Conservation (phyloP, 139 green algal genomes). For the Picochlorum sp. region DNA sequence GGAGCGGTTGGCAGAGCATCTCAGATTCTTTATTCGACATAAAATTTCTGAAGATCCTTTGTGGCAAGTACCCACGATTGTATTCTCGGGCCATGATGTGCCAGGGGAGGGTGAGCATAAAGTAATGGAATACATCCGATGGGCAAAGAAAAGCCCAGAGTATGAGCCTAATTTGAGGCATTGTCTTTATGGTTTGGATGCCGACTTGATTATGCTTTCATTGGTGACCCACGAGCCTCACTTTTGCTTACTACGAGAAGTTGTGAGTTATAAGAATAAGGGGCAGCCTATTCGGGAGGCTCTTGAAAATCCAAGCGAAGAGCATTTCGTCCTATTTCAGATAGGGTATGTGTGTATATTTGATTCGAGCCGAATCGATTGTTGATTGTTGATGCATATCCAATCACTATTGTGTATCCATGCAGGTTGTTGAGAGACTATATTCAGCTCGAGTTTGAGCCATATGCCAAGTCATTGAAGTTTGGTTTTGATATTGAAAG, state of each 20-base stretch:
- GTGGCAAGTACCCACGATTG: slow-evolving; percentile 69
- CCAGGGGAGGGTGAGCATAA: slow-evolving; percentile 96
- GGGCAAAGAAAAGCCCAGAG: slow-evolving; percentile 27
- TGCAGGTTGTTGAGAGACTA: slow-evolving; percentile 81
- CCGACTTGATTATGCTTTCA: slow-evolving; percentile 92
- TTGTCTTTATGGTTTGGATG: slow-evolving; percentile 94
- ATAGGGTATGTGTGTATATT: slow-evolving; percentile 49
- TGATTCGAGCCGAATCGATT: not conserved
- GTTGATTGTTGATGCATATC: no score
- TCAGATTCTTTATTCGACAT: slow-evolving; percentile 79
- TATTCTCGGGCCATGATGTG: slow-evolving; percentile 84
- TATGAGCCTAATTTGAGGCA: slow-evolving; percentile 68
- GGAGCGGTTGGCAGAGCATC: slow-evolving; percentile 55
- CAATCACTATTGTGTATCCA: not conserved
- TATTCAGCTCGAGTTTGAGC: slow-evolving; percentile 67
- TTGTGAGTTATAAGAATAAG: slow-evolving; percentile 41
- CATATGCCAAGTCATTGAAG: slow-evolving; percentile 8
- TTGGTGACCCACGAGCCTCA: slow-evolving; percentile 94
- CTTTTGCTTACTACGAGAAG: slow-evolving; percentile 90
- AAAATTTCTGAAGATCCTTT: slow-evolving; percentile 75
- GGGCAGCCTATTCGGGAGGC: slow-evolving; percentile 77
- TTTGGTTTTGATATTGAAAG: slow-evolving; percentile 68
- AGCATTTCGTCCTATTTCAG: slow-evolving; percentile 91
- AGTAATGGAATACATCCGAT: slow-evolving; percentile 96
- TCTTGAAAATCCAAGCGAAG: slow-evolving; percentile 75